Evolutionary conservation across 2,329 filamentous ascomycete species (phyloP), one percentile per base, ranked within the genome.

Genomic region (Colletotrichum scovillei): DNA sequence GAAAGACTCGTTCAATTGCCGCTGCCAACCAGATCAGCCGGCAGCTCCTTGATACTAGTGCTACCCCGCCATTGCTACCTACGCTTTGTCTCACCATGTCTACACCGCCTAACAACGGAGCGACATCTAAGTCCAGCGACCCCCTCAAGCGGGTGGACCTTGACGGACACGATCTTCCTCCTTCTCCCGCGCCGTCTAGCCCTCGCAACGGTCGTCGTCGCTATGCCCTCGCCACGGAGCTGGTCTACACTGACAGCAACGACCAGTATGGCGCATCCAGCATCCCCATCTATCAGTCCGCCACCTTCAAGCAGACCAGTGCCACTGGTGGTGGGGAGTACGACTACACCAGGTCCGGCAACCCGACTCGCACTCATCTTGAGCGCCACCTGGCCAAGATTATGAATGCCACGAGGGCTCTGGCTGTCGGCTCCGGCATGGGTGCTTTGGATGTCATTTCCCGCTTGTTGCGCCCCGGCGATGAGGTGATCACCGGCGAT

Each of bases 321-420:
- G 93, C 93, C 75, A 88, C 85, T 58, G 95, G 94, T 73, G 95
- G 94, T 73, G 87, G 90, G 80, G 95, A 98, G 84, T 99, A 98
- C 84, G 97, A 99, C 86, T 99, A 99, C 87, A 98, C 97, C 73
- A 94, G 97, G 74, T 98, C 95, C 46, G 97, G 97, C 69, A 99
- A 99, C 82, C 97, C 97, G 22, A 99, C 97, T 72, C 91, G 97
- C 76, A 97, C 96, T 42, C 97, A 99, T 80, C 91, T 99, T 75
- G 97, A 99, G 86, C 92, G 96, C 72, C 97, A 99, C 84, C 88
- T 99, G 78, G 97, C 97, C 80, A 99, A 99, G 90, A 97, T 99
- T 82, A 99, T 99, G 97, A 95, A 94, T 78, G 97, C 97, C 58
- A 92, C 92, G 79, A 93, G 97, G 69, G 94, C 95, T 11, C 90